Evolutionary conservation across 306 rosid species (phyloP), one percentile per base, ranked within the genome.

Genomic region (Macrotyloma uniflorum): DNA sequence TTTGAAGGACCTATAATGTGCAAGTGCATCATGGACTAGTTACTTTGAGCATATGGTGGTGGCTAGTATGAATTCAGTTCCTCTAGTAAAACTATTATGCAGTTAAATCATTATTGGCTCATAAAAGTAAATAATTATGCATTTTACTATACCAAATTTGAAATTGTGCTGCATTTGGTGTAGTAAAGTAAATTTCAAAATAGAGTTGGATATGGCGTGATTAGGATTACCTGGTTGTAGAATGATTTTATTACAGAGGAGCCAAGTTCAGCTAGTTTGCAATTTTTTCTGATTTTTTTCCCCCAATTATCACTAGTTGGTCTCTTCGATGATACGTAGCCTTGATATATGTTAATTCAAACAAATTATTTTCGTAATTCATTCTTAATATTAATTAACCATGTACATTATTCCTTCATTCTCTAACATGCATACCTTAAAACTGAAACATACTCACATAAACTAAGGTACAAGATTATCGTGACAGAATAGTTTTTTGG

Each of bases 1-100:
- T 72, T 28, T 55, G 67, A 72, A 74, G 58, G 23, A 76, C 77
- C 38, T 70, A 47, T 77, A 32, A 66, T 55, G 54, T 72, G 55
- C 61, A 50, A 61, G 49, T 18, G 70, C 59, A 26, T 72, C 47
- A 80, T 51, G 50, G 20, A 40, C 42, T 30, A 28, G 9, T 24
- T 51, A 38, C 75, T 43, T 43, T 46, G 71, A 81, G 54, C 51
- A 43, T 69, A 36, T 13, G 16, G 0, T 26, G 32, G 54, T 75
- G 66, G 57, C 38, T 15, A 2, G 28, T 24, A 11, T 54, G 67
- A 58, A 40, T 58, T 58, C 36, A 14, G 38, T 58, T 58, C 38
- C 12, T 58, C 66, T 58, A 22, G 22, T 9, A 54, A 54, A 53
- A 9, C 14, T 19, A 9, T 20, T 19, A 3, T 20, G 28, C 28